Evolutionary conservation across 1,284 basidiomycete species (phyloP).

Genomic region (Fistulina hepatica): DNA sequence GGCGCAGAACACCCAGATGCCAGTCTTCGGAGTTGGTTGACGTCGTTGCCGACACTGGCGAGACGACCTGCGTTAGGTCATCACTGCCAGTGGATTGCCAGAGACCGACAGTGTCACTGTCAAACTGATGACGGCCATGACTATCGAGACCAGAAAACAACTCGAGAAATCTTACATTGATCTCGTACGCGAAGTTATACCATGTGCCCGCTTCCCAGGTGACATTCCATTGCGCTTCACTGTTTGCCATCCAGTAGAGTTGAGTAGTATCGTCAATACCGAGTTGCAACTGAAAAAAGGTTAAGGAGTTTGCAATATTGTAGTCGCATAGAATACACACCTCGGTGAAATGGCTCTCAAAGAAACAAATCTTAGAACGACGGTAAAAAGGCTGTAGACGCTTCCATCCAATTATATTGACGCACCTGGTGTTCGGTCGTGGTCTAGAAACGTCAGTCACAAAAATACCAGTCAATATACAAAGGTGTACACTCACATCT

Average conservation of each 20-base stretch:
- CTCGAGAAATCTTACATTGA: conserved; percentile 32
- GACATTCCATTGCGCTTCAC: conserved; percentile 39
- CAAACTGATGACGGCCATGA: conserved; percentile 29
- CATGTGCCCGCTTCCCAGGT: conserved; percentile 43
- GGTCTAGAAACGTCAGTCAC: no score
- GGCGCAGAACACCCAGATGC: conserved; percentile 52
- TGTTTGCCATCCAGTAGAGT: conserved; percentile 41
- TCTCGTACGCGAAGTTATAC: conserved; percentile 58
- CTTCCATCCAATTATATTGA: no score
- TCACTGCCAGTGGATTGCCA: conserved; percentile 43
- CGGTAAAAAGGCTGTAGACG: no score
- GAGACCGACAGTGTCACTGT: conserved; percentile 41
- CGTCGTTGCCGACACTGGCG: conserved; percentile 37
- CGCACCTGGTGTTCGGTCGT: no score
- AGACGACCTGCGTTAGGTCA: conserved; percentile 39
- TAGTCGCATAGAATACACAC: conserved; percentile 38
- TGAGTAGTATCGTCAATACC: no score
- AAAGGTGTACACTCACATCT: conserved; percentile 28
- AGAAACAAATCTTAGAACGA: conserved; percentile 32
- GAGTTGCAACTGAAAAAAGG: neutral
- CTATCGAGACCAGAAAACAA: neutral
- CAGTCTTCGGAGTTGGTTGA: conserved; percentile 54
- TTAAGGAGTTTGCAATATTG: conserved; percentile 5
- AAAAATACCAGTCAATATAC: no score
- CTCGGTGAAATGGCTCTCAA: conserved; percentile 58